Evolutionary conservation across 352 stramenopile species (phyloP).

Genomic region (Globisporangium viniferum): DNA sequence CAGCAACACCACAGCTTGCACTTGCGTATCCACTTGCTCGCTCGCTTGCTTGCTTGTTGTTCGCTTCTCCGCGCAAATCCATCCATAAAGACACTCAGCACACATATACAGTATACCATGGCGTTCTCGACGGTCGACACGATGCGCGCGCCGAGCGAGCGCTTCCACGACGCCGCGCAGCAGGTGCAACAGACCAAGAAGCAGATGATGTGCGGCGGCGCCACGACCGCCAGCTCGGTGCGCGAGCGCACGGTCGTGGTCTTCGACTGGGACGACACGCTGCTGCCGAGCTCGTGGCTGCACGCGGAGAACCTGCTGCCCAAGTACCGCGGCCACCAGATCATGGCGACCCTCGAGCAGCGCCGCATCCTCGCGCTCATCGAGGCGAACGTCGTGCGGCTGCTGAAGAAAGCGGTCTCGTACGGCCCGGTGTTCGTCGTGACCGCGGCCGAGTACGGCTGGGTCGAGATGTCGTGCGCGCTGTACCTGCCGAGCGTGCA

Average conservation of each 20-base stretch:
- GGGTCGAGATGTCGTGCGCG: slow-evolving; percentile 81
- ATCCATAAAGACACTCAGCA: neutral
- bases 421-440: slow-evolving; percentile 86
- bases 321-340: slow-evolving; percentile 75
- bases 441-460: slow-evolving; percentile 76
- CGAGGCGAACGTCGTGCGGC: slow-evolving; percentile 51
- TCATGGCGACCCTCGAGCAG: slow-evolving; percentile 50
- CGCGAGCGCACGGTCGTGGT: slow-evolving; percentile 80
- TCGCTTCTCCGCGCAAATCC: neutral
- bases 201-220: neutral
- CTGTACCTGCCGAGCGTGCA: slow-evolving; percentile 72
- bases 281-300: slow-evolving; percentile 85
- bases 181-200: slow-evolving; percentile 19
- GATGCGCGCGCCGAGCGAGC: slow-evolving; percentile 21
- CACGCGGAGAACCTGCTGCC: slow-evolving; percentile 76
- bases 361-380: slow-evolving; percentile 59
- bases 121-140: slow-evolving; percentile 51
- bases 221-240: slow-evolving; percentile 23
- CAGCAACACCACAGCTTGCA: neutral
- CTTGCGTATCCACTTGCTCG: neutral
- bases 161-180: slow-evolving; percentile 17
- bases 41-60: neutral
- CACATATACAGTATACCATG: slow-evolving; percentile 20
- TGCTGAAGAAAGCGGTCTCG: slow-evolving; percentile 69
- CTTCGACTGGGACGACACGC: slow-evolving; percentile 88